A percentile compares a stretch with the other conserved stretches of the same genome.
Conservation (phyloP, 208 protist species). For the Vickermania ingenoplastis region DNA sequence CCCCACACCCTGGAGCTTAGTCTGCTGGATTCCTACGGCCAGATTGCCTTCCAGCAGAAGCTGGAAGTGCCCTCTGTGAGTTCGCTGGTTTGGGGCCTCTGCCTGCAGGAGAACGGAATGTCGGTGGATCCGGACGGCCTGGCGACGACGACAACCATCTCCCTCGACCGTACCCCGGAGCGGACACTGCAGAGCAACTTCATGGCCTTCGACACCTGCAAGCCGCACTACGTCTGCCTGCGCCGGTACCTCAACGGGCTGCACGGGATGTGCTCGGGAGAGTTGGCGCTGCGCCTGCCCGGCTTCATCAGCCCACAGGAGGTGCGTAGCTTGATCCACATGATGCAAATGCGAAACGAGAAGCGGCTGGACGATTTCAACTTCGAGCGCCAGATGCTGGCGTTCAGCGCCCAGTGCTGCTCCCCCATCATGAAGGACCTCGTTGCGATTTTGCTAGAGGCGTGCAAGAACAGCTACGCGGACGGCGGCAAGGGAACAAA, state of each 20-base stretch:
- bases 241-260: slow-evolving; percentile 46
- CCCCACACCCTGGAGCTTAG: slow-evolving; percentile 46
- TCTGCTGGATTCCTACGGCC: slow-evolving; percentile 38
- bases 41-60: slow-evolving; percentile 65
- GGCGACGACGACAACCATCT: slow-evolving; percentile 22
- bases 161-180: slow-evolving; percentile 50
- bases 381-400: slow-evolving; percentile 24
- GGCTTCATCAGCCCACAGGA: slow-evolving; percentile 34
- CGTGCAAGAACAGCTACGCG: slow-evolving; percentile 2
- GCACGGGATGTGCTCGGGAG: slow-evolving; percentile 26
- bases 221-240: slow-evolving; percentile 46
- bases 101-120: slow-evolving; percentile 47
- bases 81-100: slow-evolving; percentile 37
- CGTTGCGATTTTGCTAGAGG: slow-evolving; percentile 37
- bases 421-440: slow-evolving; percentile 38
- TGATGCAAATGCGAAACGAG: slow-evolving; percentile 15
- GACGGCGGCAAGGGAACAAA: not conserved
- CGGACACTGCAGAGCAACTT: slow-evolving; percentile 33
- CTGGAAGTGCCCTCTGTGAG: slow-evolving; percentile 45
- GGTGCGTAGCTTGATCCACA: slow-evolving; percentile 23
- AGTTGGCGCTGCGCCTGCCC: slow-evolving; percentile 45
- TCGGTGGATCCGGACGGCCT: slow-evolving; percentile 32
- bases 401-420: slow-evolving; percentile 24
- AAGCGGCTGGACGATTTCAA: slow-evolving; percentile 23
- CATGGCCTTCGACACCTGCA: slow-evolving; percentile 39